A percentile compares a stretch with the other conserved stretches of the same genome.
phyloP scores from a whole-genome alignment of 2,329 filamentous ascomycete genomes.

The Fusarium neocosmosporiellum region DNA sequence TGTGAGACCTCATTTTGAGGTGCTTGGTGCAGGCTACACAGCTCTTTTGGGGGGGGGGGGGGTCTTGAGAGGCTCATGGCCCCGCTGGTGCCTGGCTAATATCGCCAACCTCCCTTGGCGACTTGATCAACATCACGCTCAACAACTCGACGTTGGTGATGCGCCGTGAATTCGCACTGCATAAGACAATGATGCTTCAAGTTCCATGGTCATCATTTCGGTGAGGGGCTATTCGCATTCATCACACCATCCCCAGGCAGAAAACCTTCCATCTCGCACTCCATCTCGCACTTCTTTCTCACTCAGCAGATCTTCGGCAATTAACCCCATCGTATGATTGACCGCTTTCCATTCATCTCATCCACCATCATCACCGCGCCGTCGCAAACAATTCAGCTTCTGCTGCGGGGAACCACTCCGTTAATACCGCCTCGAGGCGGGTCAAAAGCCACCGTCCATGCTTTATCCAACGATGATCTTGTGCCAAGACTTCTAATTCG shows the following conservation, averaged over 20 bases:
- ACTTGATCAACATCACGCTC: constrained; percentile 17
- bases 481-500: neutral
- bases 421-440: neutral
- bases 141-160: constrained; percentile 11
- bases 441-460: neutral
- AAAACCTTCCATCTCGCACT: neutral
- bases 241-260: constrained; percentile 26
- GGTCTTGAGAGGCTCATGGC: neutral
- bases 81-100: constrained; percentile 41
- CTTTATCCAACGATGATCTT: neutral
- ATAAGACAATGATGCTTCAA: neutral
- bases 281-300: neutral
- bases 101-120: neutral
- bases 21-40: neutral
- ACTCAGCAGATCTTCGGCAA: neutral
- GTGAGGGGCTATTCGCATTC: constrained; percentile 15
- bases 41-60: neutral
- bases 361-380: neutral
- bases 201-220: constrained; percentile 8
- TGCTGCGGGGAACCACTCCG: neutral
- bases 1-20: neutral
- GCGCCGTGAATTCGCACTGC: constrained; percentile 29
- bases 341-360: neutral
- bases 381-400: neutral
- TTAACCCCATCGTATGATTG: neutral